A percentile compares a stretch with the other conserved stretches of the same genome.
phyloP scores from a whole-genome alignment of 2,329 filamentous ascomycete species.

The Alternaria atra region DNA sequence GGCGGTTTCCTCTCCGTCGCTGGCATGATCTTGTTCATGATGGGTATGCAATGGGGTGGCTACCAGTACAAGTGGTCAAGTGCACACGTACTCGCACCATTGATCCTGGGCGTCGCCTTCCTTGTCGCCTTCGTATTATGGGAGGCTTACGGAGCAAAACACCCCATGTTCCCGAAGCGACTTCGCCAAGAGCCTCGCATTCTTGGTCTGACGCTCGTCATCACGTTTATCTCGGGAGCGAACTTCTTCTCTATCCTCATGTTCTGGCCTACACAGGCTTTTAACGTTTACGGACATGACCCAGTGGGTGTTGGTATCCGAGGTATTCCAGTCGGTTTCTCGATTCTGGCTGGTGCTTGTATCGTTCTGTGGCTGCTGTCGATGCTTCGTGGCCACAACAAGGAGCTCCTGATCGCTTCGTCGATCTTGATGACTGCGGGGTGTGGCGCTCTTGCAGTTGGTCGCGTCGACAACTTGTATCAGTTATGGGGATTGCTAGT shows the following conservation, averaged over 20 bases:
- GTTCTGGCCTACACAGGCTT: conserved; percentile 47
- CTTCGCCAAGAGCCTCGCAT: conserved; percentile 40
- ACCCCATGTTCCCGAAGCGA: conserved; percentile 56
- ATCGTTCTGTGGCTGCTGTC: conserved; percentile 67
- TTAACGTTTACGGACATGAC: conserved; percentile 59
- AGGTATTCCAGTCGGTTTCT: conserved; percentile 70
- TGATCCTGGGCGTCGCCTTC: conserved; percentile 60
- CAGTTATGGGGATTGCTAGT: conserved; percentile 66
- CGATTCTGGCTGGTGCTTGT: conserved; percentile 69
- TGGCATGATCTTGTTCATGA: conserved; percentile 43
- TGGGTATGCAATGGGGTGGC: conserved; percentile 58
- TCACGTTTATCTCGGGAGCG: conserved; percentile 45
- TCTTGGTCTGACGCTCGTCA: conserved; percentile 39
- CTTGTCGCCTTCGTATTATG: conserved; percentile 61
- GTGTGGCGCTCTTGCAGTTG: conserved; percentile 64
- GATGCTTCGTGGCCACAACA: conserved; percentile 66
- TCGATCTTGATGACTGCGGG: conserved; percentile 74
- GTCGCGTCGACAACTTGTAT: conserved; percentile 61
- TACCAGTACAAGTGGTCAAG: conserved; percentile 64
- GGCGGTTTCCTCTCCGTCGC: conserved; percentile 36
- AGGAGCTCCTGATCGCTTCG: conserved; percentile 66
- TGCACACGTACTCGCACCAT: conserved; percentile 62
- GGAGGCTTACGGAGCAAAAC: conserved; percentile 44
- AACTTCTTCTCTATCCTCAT: conserved; percentile 47
- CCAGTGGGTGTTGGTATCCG: conserved; percentile 71